These are phyloP conservation scores for Aspergillus hiratsukae DNA, from an alignment of 2,329 filamentous ascomycete genomes.

Conservation along the genomic window DNA sequence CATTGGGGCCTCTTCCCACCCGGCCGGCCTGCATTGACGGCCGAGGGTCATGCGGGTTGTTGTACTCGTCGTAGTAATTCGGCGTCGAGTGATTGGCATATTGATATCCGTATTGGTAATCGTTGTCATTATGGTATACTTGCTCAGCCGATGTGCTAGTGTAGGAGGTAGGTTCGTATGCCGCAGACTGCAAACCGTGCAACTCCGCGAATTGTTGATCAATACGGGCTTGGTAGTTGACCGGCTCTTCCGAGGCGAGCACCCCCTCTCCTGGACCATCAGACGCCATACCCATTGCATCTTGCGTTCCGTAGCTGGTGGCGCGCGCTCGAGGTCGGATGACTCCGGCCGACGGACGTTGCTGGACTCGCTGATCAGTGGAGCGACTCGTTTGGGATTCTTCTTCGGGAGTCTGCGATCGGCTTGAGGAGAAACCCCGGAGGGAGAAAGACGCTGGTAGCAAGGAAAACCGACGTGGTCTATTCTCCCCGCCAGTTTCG, in stretches of 20 bases:
- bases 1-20: conserved; percentile 45
- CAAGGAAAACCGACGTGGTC: conserved; percentile 66
- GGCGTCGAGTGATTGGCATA: conserved; percentile 32
- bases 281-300: conserved; percentile 24
- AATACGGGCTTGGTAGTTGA: conserved; percentile 39
- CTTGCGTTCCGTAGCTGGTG: conserved; percentile 30
- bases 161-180: conserved; percentile 25
- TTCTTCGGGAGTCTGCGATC: conserved; percentile 43
- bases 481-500: conserved; percentile 59
- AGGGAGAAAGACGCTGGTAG: conserved; percentile 61
- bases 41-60: conserved; percentile 37
- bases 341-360: conserved; percentile 35
- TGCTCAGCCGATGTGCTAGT: conserved; percentile 27
- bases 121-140: conserved; percentile 28
- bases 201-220: conserved; percentile 40
- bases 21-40: conserved; percentile 42
- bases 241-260: conserved; percentile 22
- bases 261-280: conserved; percentile 27
- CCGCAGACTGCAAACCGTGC: conserved; percentile 31
- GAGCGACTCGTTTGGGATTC: conserved; percentile 38
- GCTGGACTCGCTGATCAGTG: conserved; percentile 21
- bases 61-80: conserved; percentile 48
- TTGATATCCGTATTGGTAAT: conserved; percentile 27
- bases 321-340: conserved; percentile 23
- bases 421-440: conserved; percentile 60